phyloP scores from a whole-genome alignment of 2,329 filamentous ascomycete species.

The Geosmithia morbida region DNA sequence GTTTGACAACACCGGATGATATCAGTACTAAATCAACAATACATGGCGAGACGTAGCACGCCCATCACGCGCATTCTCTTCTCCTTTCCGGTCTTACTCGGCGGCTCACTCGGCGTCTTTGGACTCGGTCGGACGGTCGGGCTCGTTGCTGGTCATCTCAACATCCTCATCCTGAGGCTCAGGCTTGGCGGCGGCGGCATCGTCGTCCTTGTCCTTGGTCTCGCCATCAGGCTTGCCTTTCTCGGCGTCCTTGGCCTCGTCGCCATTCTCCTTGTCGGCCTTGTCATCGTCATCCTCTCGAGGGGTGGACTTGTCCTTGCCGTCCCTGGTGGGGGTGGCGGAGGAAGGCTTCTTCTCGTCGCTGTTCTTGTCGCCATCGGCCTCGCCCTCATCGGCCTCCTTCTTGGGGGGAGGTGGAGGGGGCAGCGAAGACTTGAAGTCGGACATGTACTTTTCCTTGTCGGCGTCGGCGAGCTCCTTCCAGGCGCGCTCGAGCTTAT shows the following conservation, averaged over 20 bases:
- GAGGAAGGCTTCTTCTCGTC: neutral
- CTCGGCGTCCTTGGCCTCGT: neutral
- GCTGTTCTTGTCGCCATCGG: neutral
- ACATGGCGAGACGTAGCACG: too few species aligned
- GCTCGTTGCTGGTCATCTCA: constrained; percentile 4
- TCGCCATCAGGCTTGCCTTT: constrained; percentile 8
- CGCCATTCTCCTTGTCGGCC: constrained; percentile 7
- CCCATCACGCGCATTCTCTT: too few species aligned
- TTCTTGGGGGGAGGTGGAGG: neutral
- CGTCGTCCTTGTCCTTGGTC: constrained; percentile 7
- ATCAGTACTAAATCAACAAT: too few species aligned
- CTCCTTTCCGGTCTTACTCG: neutral
- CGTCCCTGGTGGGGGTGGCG: neutral
- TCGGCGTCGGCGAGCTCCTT: constrained; percentile 33
- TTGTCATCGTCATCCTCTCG: constrained; percentile 5
- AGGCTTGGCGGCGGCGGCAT: constrained; percentile 7
- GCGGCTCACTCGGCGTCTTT: neutral
- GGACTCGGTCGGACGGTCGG: neutral
- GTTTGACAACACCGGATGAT: too few species aligned
- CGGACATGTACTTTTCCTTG: constrained; percentile 32
- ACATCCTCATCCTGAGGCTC: constrained; percentile 6
- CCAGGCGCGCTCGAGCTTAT: constrained; percentile 36
- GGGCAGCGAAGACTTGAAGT: constrained; percentile 5
- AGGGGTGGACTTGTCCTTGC: neutral
- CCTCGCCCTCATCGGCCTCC: neutral